Base-by-base conservation (phyloP, 805 yeast genomes). In the Ogataea paradorogensis region DNA sequence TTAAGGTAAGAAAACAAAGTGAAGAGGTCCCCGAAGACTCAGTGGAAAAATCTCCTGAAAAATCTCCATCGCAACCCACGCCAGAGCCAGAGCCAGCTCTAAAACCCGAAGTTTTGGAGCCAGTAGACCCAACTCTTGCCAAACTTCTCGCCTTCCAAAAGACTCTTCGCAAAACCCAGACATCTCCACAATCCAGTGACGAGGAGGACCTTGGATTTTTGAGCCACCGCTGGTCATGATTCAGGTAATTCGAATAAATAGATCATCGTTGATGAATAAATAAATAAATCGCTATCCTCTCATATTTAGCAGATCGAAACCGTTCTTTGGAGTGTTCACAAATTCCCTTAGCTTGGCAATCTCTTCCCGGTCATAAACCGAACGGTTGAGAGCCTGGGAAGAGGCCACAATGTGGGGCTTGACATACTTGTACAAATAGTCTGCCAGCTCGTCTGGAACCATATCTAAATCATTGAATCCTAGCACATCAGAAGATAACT, bases 381-480 rank as follows among this genome's bases (percentile, higher is more conserved):
- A 63, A 52, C 69, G 60, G 39, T 63, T 62, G 42, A 50, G 40
- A 18, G 59, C 48, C 47, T 65, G 68, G n/a, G 69, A 63, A 22
- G 64, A 48, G 9, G 62, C 56, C 20, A 46, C 35, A 34, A 65
- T 64, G 42, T 61, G 63, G 15, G 67, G 61, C 43, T 64, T 65
- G 33, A 58, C 63, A 52, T 73, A 74, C 36, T 59, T 62, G 55
- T 69, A 73, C 21, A 74, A 55, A 59, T 66, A 68, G 50, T 74
- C 79, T 27, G 70, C 71, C 33, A 82, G 64, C 43, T 69, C 65
- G 45, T 69, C 78, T 11, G 81, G 76, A 33, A 71, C 67, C 57
- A 87, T 78, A 31, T 86, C 93, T 53, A 86, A 73, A 57, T 86
- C 93, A 24, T 65, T 67, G 62, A 82, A 86, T 4, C 33, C 25